Conservation (phyloP, 2,329 filamentous ascomycete genomes). For the Claviceps sp. region DNA sequence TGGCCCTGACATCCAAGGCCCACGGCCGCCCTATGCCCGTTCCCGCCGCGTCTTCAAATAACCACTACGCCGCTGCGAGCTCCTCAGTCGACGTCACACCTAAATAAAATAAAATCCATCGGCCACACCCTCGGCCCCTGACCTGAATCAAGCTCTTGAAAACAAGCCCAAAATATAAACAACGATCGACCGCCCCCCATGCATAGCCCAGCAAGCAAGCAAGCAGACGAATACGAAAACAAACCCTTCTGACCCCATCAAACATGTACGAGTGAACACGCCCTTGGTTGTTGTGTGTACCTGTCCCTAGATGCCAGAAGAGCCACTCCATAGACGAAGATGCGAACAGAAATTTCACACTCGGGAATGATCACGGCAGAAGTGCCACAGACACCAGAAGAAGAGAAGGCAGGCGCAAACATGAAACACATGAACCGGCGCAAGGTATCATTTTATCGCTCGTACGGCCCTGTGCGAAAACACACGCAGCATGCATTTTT, state of each 20-base stretch:
- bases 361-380: too few species aligned
- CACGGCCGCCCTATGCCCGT: conserved; percentile 26
- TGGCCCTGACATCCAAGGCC: conserved; percentile 38
- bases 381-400: background rate
- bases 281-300: background rate
- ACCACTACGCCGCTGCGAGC: conserved; percentile 14
- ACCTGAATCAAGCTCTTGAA: background rate
- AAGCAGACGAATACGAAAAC: background rate
- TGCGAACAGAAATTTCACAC: background rate
- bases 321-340: background rate
- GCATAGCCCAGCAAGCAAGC: too few species aligned
- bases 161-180: background rate
- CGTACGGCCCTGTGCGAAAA: too few species aligned
- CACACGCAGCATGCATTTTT: background rate
- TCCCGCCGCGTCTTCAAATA: conserved; percentile 11
- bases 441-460: background rate
- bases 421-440: background rate
- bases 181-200: too few species aligned
- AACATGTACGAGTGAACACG: background rate
- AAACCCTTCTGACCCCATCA: background rate
- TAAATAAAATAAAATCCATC: background rate
- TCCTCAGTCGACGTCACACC: conserved; percentile 16
- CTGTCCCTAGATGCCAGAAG: background rate
- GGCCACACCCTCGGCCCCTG: background rate
- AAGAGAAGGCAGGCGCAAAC: background rate